Evolutionary conservation across 371 early-diverging fungal genomes (phyloP).

Genomic region (Mucor sp.): DNA sequence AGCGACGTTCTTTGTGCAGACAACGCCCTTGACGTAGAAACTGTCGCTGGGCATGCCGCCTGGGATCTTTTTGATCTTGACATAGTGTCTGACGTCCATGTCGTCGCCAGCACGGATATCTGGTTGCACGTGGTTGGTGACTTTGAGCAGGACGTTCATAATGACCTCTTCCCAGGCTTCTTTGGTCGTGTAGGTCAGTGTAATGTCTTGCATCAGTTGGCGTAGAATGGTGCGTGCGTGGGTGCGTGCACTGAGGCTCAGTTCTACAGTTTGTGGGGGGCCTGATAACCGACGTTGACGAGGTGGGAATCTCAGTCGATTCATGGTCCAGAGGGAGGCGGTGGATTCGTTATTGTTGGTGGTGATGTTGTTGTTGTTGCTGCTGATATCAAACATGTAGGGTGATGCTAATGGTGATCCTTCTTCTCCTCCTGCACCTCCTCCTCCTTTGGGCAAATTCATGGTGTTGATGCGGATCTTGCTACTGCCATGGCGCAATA

Average conservation of each 20-base stretch:
- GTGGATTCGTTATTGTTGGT: background rate
- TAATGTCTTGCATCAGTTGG: constrained; percentile 49
- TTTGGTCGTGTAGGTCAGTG: constrained; percentile 31
- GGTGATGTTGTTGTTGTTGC: background rate
- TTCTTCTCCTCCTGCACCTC: background rate
- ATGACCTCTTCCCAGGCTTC: constrained; percentile 81
- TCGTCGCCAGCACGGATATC: constrained; percentile 77
- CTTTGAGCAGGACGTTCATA: constrained; percentile 68
- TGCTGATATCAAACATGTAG: constrained; percentile 3
- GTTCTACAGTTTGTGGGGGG: constrained; percentile 58
- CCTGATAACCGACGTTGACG: constrained; percentile 54
- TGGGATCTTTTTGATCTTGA: constrained; percentile 94
- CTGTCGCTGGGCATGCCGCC: constrained; percentile 83
- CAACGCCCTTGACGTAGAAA: constrained; percentile 84
- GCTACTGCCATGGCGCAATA: background rate
- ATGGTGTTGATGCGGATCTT: constrained; percentile 32
- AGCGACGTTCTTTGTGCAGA: constrained; percentile 89
- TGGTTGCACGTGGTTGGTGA: constrained; percentile 70
- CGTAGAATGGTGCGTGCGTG: constrained; percentile 68
- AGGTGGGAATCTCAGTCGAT: constrained; percentile 13
- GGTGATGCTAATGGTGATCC: constrained; percentile 26
- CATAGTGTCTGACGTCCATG: constrained; percentile 89
- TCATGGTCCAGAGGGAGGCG: background rate
- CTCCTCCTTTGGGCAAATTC: constrained; percentile 25
- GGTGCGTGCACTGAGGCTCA: constrained; percentile 66